Percentiles rank a stretch among this genome's conserved stretches.
Conservation (phyloP, 176 grass and related monocot species). For the Paspalum vaginatum region DNA sequence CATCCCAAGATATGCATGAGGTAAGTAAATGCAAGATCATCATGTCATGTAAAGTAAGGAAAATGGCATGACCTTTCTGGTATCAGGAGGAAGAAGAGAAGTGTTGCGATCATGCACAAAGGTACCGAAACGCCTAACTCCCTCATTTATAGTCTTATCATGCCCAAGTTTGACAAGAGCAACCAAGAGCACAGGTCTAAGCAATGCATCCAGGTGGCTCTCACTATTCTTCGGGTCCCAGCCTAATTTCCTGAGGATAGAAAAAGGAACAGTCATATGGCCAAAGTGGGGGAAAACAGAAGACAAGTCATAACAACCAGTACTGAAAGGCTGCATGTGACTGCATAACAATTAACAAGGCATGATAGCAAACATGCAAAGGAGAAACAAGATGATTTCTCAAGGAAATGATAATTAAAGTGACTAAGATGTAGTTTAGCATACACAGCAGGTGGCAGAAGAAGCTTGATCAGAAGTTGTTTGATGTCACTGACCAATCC, state of each 20-base stretch:
- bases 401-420: slow-evolving; percentile 12
- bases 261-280: neutral
- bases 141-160: slow-evolving; percentile 72
- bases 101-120: slow-evolving; percentile 67
- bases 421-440: slow-evolving; percentile 30
- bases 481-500: slow-evolving; percentile 64
- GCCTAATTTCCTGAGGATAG: slow-evolving; percentile 71
- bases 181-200: slow-evolving; percentile 70
- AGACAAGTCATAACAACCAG: neutral
- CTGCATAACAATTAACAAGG: slow-evolving; percentile 34
- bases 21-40: neutral
- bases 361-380: slow-evolving; percentile 11
- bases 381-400: slow-evolving; percentile 18
- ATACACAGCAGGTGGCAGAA: slow-evolving; percentile 73
- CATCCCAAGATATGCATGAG: slow-evolving; percentile 30
- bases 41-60: slow-evolving; percentile 26
- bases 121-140: slow-evolving; percentile 61
- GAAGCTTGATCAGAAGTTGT: slow-evolving; percentile 74
- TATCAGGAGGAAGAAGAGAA: slow-evolving; percentile 70
- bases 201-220: slow-evolving; percentile 72
- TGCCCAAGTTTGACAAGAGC: slow-evolving; percentile 72
- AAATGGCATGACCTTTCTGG: slow-evolving; percentile 68
- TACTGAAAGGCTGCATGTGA: slow-evolving; percentile 8
- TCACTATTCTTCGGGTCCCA: slow-evolving; percentile 77
- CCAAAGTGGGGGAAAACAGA: neutral